Percentiles rank a stretch among this genome's conserved stretches.
phyloP scores from a whole-genome alignment of 768 basidiomycete species.

The Tulasnella sp. region DNA sequence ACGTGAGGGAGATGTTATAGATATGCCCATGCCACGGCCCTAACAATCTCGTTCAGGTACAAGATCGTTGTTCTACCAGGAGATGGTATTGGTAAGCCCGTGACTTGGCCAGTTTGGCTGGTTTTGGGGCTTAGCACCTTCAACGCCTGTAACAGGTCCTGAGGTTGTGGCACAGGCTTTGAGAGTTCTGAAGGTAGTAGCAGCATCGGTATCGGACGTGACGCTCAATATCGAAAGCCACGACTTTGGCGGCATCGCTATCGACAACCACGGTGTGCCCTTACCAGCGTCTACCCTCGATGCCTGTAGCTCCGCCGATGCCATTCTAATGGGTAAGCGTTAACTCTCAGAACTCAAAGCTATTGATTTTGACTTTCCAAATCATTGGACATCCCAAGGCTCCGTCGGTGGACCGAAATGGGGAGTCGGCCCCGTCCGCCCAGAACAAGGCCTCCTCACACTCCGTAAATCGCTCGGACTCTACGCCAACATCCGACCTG shows the following conservation, averaged over 20 bases:
- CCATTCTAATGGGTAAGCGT: conserved; percentile 79
- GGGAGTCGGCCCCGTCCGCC: conserved; percentile 83
- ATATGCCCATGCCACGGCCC: no score
- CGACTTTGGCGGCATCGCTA: conserved; percentile 86
- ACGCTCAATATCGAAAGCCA: conserved; percentile 65
- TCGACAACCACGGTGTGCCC: conserved; percentile 78
- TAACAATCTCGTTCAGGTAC: conserved; percentile 41
- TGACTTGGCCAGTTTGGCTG: background rate
- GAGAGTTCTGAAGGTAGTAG: conserved; percentile 66
- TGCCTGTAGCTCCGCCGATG: conserved; percentile 88
- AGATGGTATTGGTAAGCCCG: conserved; percentile 80
- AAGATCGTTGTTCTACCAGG: conserved; percentile 86
- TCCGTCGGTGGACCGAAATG: conserved; percentile 99
- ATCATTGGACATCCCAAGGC: conserved; percentile 37
- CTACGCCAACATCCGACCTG: conserved; percentile 97
- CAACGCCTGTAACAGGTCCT: conserved; percentile 49
- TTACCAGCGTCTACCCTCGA: conserved; percentile 74
- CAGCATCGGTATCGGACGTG: conserved; percentile 49
- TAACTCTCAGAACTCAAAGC: background rate
- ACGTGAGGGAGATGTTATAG: conserved; percentile 13
- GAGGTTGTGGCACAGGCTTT: conserved; percentile 82
- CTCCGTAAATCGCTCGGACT: conserved; percentile 89
- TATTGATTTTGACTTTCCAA: background rate
- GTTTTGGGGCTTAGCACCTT: background rate
- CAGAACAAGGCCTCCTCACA: conserved; percentile 79